A percentile compares a stretch with the other conserved stretches of the same genome.
Evolutionary conservation across 352 stramenopile species (phyloP).

Genomic region (Phytophthora rubi): DNA sequence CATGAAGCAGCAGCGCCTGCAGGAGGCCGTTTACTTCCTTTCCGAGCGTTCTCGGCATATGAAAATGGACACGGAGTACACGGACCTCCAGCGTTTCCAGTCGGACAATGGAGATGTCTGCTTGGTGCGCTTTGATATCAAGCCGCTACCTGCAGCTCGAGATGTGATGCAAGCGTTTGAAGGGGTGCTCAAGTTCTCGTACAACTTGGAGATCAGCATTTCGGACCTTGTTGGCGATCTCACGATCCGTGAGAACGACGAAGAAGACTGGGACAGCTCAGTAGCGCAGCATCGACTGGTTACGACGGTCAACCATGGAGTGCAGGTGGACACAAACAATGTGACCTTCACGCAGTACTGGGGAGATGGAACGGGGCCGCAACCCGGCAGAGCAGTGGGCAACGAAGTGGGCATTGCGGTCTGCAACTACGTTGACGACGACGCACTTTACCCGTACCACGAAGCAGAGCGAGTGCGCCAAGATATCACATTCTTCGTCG

Average conservation of each 20-base stretch:
- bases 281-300: conserved; percentile 49
- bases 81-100: conserved; percentile 48
- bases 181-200: conserved; percentile 47
- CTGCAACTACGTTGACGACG: conserved; percentile 55
- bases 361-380: conserved; percentile 24
- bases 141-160: conserved; percentile 33
- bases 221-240: conserved; percentile 46
- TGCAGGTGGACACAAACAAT: conserved; percentile 52
- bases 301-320: conserved; percentile 25
- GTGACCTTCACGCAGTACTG: conserved; percentile 44
- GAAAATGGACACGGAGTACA: conserved; percentile 39
- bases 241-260: conserved; percentile 51
- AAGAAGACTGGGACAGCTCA: conserved; percentile 35
- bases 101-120: conserved; percentile 41
- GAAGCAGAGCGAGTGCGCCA: conserved; percentile 43
- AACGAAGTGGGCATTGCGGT: conserved; percentile 41
- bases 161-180: conserved; percentile 50
- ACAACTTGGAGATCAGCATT: conserved; percentile 55
- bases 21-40: conserved; percentile 45
- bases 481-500: conserved; percentile 51
- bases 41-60: conserved; percentile 43
- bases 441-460: conserved; percentile 57
- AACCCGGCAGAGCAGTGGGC: conserved; percentile 10
- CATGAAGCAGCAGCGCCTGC: conserved; percentile 48
- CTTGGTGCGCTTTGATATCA: conserved; percentile 52